Evolutionary conservation across 2,329 filamentous ascomycete genomes (phyloP).

Genomic region (Dothideomycetidae sp.): DNA sequence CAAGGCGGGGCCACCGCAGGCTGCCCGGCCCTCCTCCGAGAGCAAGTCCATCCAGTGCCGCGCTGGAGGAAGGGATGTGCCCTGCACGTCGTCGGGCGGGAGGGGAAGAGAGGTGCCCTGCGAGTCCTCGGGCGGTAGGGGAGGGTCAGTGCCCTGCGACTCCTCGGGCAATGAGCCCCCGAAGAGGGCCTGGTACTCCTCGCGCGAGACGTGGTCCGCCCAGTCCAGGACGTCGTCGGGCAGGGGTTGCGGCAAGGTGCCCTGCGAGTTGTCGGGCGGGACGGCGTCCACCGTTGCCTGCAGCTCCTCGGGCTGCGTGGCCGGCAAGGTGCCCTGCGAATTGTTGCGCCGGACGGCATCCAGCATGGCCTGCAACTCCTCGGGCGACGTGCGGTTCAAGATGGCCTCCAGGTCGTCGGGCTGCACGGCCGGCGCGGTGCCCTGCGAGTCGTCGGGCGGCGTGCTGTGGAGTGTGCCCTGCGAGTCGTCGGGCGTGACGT

Average conservation of each 20-base stretch:
- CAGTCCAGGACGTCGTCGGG: neutral
- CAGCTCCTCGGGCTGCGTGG: neutral
- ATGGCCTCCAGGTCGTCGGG: neutral
- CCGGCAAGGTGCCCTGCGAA: neutral
- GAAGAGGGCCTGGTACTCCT: neutral
- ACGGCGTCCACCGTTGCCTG: neutral
- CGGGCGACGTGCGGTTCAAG: too few relatives aligned
- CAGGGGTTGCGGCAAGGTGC: neutral
- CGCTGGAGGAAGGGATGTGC: neutral
- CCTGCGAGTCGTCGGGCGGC: neutral
- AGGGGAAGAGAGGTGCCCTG: neutral
- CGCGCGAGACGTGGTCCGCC: neutral
- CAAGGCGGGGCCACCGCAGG: too few relatives aligned
- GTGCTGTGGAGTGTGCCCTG: neutral
- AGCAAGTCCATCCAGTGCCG: too few relatives aligned
- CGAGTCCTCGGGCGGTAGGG: neutral
- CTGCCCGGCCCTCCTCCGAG: too few relatives aligned
- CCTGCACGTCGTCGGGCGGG: neutral
- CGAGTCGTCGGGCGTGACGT: neutral
- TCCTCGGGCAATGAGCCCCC: neutral
- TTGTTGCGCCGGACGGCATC: too few relatives aligned
- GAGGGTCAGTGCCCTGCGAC: neutral
- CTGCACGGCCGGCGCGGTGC: neutral
- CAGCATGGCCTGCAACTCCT: neutral
- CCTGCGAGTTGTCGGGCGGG: neutral